Percentiles rank a stretch among this genome's conserved stretches.
These are phyloP conservation scores for Ceratobasidium sp. DNA, from an alignment of 1,284 basidiomycete genomes.

Conservation along the genomic window DNA sequence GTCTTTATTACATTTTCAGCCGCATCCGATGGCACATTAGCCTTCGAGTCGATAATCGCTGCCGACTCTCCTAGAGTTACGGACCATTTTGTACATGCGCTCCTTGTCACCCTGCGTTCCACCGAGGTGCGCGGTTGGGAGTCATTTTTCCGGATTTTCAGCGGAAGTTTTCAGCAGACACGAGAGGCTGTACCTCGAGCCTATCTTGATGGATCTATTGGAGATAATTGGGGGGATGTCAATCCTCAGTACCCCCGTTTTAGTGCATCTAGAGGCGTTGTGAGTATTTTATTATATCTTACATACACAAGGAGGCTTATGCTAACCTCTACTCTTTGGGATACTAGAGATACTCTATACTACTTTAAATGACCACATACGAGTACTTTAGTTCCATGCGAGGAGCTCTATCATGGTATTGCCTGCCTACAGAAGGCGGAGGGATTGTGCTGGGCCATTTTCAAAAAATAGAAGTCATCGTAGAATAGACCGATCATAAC, in stretches of 20 bases:
- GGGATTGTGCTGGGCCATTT: too few species aligned
- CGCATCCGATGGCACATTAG: not conserved
- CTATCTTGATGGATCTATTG: not conserved
- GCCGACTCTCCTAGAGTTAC: not conserved
- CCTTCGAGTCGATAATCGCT: not conserved
- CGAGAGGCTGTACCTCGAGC: not conserved
- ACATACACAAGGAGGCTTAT: not conserved
- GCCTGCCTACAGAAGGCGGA: too few species aligned
- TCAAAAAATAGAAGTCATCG: too few species aligned
- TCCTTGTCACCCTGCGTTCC: not conserved
- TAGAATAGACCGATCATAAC: too few species aligned
- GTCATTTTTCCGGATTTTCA: not conserved
- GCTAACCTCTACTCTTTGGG: not conserved
- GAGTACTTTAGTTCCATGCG: not conserved
- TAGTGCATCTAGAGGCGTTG: not conserved
- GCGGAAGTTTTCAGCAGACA: not conserved
- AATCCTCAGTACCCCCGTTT: not conserved
- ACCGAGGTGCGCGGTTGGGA: not conserved
- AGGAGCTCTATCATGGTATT: too few species aligned
- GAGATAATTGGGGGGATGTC: not conserved
- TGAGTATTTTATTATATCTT: not conserved
- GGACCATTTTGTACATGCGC: conserved; percentile 18
- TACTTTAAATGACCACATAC: not conserved
- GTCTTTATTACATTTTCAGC: conserved; percentile 22
- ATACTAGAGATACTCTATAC: not conserved